Evolutionary conservation across 78 protist genomes (phyloP), one percentile per base, ranked within the genome.

Genomic region (Pigoraptor vietnamica): DNA sequence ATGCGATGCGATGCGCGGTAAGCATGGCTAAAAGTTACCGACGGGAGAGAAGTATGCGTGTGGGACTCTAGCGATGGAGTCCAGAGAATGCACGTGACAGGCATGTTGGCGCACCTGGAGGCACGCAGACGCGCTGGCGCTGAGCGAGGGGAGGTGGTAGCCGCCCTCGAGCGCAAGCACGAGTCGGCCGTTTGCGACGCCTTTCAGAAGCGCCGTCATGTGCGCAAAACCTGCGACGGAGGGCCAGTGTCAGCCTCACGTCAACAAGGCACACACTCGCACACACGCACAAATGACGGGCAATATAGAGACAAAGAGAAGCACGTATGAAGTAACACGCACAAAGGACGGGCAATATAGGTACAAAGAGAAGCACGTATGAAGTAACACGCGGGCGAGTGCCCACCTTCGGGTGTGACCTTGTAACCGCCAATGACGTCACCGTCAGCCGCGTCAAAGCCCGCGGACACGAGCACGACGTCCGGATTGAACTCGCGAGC

Each of bases 401-500:
- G 21, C 40, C 0, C 24, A 40, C 81, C 81, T 21, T 48, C 38
- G 0, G 91, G 93, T 1, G 93, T 35, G 56, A 93, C 90, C 67
- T 35, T 32, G 92, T 90, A 91, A 2, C 91, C 90, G 19, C 94
- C 95, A 24, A 89, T 39, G 14, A 89, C 93, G 82, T 93, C 95
- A 1, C 95, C 97, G 32, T 89, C 90, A 0, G 95, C 97, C 0
- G 96, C 97, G 55, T 96, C 97, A 87, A 93, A 96, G 36, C 97
- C 97, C 6, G 96, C 94, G 24, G 94, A 36, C 55, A 96, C 81
- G 37, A 96, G 40, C n/a, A 96, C 92, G 23, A 94, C 40, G 34
- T 92, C 95, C 24, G 97, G 95, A 23, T 6, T 6, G 92, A 90
- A 96, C 39, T 83, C 91, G 29, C 39, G 40, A 37, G 87, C 89